Conservation (phyloP, 441 rosid genomes). For the Adansonia gregorii region DNA sequence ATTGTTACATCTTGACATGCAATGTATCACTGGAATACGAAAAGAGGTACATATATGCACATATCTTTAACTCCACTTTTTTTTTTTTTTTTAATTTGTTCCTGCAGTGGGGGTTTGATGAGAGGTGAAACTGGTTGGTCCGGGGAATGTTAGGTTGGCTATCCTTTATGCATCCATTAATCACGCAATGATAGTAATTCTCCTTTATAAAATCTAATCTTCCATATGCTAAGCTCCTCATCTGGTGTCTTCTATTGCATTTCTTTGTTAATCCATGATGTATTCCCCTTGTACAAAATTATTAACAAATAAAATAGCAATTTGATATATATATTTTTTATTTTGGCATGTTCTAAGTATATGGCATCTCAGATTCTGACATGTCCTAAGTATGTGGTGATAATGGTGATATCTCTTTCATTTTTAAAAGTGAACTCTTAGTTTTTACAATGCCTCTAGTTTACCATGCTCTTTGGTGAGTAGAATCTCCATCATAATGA, state of each 20-base stretch:
- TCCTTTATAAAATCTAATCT: neutral
- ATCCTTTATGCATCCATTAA: neutral
- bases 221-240: neutral
- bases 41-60: conserved; percentile 62
- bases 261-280: neutral
- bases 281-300: too few species aligned
- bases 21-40: conserved; percentile 94
- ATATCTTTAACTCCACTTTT: neutral
- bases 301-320: too few species aligned
- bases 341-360: too few species aligned
- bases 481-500: neutral
- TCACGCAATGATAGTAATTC: neutral
- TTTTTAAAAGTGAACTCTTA: neutral
- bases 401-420: too few species aligned
- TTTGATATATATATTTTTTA: too few species aligned
- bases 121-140: neutral
- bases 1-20: conserved; percentile 89
- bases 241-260: neutral
- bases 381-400: too few species aligned
- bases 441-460: neutral
- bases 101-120: neutral
- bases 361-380: too few species aligned
- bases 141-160: neutral
- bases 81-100: too few species aligned
- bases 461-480: neutral